Evolutionary conservation across 83 land plant genomes (phyloP).

Genomic region (Picea mariana): DNA sequence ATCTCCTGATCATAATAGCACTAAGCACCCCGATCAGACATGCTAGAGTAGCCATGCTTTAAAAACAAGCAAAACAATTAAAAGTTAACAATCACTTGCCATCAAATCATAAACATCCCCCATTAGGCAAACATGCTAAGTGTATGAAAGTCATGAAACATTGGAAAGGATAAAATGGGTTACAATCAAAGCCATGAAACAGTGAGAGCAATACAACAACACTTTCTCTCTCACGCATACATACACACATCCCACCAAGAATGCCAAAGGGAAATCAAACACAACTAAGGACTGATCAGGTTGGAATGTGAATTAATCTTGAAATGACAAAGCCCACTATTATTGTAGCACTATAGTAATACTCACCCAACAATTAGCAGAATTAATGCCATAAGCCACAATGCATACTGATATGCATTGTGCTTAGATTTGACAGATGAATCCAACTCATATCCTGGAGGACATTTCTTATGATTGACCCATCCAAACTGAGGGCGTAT

Average conservation of each 20-base stretch:
- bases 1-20: background rate
- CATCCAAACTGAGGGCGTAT: no score
- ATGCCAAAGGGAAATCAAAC: background rate
- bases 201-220: no score
- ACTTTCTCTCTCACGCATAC: no score
- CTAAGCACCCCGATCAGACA: no score
- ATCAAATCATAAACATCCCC: background rate
- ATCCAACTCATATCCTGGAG: conserved; percentile 14
- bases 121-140: background rate
- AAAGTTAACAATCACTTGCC: background rate
- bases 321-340: background rate
- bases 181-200: background rate
- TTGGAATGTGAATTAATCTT: background rate
- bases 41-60: no score
- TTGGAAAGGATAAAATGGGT: background rate
- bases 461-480: conserved; percentile 39
- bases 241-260: background rate
- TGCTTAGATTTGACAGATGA: conserved; percentile 41
- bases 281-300: background rate
- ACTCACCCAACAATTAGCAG: conserved; percentile 59
- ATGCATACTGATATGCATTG: conserved; percentile 42
- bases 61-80: background rate
- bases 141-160: background rate
- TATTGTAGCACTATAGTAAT: background rate
- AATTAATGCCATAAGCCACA: conserved; percentile 42